Conservation (phyloP, 2,329 filamentous ascomycete species). For the Aspergillus sergii region DNA sequence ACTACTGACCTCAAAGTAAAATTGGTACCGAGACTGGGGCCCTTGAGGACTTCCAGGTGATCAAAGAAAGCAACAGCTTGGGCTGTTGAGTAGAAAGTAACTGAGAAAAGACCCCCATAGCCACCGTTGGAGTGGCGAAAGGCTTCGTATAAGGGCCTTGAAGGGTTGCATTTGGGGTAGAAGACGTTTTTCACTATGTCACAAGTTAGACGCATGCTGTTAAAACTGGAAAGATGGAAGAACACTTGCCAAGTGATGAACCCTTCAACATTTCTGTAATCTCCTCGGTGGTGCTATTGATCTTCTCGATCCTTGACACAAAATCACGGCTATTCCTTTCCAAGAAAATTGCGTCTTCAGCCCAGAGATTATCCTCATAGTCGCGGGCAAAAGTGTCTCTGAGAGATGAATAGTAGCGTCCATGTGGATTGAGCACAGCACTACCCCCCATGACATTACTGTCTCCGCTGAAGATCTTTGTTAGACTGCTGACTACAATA, state of each 20-base stretch:
- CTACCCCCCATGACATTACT: slow-evolving; percentile 97
- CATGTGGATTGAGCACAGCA: slow-evolving; percentile 64
- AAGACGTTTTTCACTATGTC: slow-evolving; percentile 73
- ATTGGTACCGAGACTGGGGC: slow-evolving; percentile 92
- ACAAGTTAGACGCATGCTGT: slow-evolving; percentile 26
- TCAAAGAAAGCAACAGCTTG: slow-evolving; percentile 85
- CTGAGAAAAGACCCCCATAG: slow-evolving; percentile 86
- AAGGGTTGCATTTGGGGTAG: slow-evolving; percentile 80
- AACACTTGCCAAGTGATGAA: slow-evolving; percentile 55
- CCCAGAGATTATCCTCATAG: slow-evolving; percentile 91
- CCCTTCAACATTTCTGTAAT: slow-evolving; percentile 72
- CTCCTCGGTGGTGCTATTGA: slow-evolving; percentile 82
- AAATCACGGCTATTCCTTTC: slow-evolving; percentile 97
- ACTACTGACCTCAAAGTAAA: slow-evolving; percentile 72
- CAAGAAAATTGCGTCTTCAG: slow-evolving; percentile 90
- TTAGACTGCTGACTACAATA: slow-evolving; percentile 89
- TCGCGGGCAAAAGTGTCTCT: slow-evolving; percentile 65
- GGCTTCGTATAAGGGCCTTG: slow-evolving; percentile 73
- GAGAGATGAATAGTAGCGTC: slow-evolving; percentile 70
- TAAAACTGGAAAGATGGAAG: not conserved
- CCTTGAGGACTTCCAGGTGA: slow-evolving; percentile 82
- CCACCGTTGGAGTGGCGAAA: slow-evolving; percentile 74
- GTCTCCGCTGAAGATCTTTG: slow-evolving; percentile 96
- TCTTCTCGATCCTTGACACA: slow-evolving; percentile 74
- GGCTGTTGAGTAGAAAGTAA: slow-evolving; percentile 71